These are phyloP conservation scores for Eucalyptus brandiana DNA, from an alignment of 345 rosid species.

Conservation along the genomic window DNA sequence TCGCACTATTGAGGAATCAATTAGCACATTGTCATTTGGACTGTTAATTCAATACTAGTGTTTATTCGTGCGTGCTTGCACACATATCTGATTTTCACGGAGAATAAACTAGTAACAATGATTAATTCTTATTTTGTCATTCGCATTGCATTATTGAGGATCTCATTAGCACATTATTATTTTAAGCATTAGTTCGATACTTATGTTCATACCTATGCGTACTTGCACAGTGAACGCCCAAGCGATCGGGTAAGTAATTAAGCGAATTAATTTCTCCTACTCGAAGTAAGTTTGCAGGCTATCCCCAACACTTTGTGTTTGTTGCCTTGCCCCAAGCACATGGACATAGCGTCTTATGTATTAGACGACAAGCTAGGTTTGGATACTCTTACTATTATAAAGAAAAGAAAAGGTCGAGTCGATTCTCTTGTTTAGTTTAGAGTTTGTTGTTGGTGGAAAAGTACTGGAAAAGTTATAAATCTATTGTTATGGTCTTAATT, in stretches of 20 bases:
- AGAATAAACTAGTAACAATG: not conserved
- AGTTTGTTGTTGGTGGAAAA: not conserved
- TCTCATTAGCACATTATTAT: not conserved
- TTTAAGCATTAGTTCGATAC: not conserved
- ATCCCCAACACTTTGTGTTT: not conserved
- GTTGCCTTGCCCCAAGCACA: not conserved
- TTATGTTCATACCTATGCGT: not conserved
- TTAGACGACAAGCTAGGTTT: too few relatives aligned
- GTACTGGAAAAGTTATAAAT: rapidly evolving
- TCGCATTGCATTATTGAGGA: not conserved
- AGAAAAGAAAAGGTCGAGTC: not conserved
- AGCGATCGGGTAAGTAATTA: not conserved
- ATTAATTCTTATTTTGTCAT: not conserved
- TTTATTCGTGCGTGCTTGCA: not conserved
- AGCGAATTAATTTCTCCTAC: not conserved
- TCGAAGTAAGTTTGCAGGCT: not conserved
- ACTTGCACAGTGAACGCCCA: not conserved
- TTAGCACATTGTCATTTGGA: not conserved
- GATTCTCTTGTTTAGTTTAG: not conserved
- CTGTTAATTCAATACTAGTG: not conserved
- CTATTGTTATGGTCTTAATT: rapidly evolving
- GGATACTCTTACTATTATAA: too few relatives aligned
- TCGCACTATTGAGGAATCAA: not conserved
- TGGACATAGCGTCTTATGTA: not conserved
- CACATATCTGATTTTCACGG: not conserved